A percentile compares a stretch with the other conserved stretches of the same genome.
phyloP scores from a whole-genome alignment of 2,329 filamentous ascomycete species.

The Salinomyces thailandicus region DNA sequence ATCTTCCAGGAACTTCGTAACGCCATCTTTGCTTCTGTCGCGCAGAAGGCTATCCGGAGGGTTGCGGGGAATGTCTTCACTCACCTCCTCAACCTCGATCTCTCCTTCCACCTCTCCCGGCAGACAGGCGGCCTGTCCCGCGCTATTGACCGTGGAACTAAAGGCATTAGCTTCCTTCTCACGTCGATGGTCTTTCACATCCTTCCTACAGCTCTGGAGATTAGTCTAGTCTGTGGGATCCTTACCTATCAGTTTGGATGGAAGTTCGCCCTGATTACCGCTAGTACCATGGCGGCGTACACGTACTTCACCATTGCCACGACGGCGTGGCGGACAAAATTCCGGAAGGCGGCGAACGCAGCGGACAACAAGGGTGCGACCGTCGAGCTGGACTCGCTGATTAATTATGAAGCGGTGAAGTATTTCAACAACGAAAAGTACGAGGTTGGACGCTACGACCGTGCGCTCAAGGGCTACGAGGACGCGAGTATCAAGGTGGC shows the following conservation, averaged over 20 bases:
- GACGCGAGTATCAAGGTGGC: constrained; percentile 93
- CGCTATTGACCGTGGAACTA: constrained; percentile 92
- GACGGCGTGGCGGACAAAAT: constrained; percentile 94
- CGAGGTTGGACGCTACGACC: constrained; percentile 83
- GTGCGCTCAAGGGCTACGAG: constrained; percentile 76
- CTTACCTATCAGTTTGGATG: constrained; percentile 90
- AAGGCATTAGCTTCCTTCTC: constrained; percentile 93
- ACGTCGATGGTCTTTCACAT: constrained; percentile 99
- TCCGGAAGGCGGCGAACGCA: constrained; percentile 86
- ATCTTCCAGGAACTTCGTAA: constrained; percentile 90
- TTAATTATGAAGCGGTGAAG: constrained; percentile 98
- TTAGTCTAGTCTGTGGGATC: constrained; percentile 90
- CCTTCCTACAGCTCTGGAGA: constrained; percentile 85
- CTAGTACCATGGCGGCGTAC: constrained; percentile 83
- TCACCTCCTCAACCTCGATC: constrained; percentile 76
- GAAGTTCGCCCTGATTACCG: constrained; percentile 85
- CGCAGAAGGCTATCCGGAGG: constrained; percentile 86
- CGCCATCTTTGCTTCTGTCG: constrained; percentile 91
- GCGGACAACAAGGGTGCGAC: constrained; percentile 94
- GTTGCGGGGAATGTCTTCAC: constrained; percentile 90
- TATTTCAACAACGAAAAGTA: constrained; percentile 99
- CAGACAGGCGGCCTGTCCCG: constrained; percentile 91
- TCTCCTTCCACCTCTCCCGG: constrained; percentile 86
- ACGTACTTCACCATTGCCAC: constrained; percentile 95
- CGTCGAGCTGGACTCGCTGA: constrained; percentile 88